These are phyloP conservation scores for Megacollybia marginata DNA, from an alignment of 768 basidiomycete genomes.

Conservation along the genomic window DNA sequence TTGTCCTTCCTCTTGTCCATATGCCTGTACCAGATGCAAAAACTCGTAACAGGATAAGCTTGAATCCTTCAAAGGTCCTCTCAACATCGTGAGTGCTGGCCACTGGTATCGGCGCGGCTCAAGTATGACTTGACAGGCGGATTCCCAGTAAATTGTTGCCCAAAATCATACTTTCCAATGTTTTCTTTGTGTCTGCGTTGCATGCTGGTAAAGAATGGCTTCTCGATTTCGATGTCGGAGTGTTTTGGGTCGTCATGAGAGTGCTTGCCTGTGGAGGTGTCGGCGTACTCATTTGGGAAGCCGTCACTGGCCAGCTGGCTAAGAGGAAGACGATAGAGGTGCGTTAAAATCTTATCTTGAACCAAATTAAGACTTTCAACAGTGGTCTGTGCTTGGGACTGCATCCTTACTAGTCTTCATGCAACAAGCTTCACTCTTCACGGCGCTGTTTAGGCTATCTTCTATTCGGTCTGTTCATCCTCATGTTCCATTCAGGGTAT, in stretches of 20 bases:
- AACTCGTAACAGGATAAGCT: conserved; percentile 56
- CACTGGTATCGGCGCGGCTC: neutral
- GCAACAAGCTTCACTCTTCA: conserved; percentile 60
- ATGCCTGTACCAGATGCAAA: conserved; percentile 58
- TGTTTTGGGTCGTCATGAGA: conserved; percentile 73
- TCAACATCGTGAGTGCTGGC: conserved; percentile 3
- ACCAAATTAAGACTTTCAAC: conserved; percentile 1
- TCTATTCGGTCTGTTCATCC: conserved; percentile 48
- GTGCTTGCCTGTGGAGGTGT: conserved; percentile 68
- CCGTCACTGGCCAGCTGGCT: conserved; percentile 41
- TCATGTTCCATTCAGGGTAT: neutral
- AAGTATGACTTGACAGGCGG: conserved; percentile 25
- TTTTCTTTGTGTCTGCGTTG: conserved; percentile 54
- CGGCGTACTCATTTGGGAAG: conserved; percentile 56
- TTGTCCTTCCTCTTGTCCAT: neutral
- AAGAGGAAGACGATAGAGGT: conserved; percentile 58
- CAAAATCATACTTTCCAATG: conserved; percentile 52
- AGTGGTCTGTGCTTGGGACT: conserved; percentile 71
- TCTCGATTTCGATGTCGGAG: conserved; percentile 56
- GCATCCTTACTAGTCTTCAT: conserved; percentile 63
- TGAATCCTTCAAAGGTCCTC: conserved; percentile 43
- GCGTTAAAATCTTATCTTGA: conserved; percentile 13
- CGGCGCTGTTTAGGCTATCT: conserved; percentile 61
- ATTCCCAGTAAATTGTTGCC: conserved; percentile 47
- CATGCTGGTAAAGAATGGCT: conserved; percentile 63